Evolutionary conservation across 768 basidiomycete genomes (phyloP), one percentile per base, ranked within the genome.

Genomic region (Mycena vitilis): DNA sequence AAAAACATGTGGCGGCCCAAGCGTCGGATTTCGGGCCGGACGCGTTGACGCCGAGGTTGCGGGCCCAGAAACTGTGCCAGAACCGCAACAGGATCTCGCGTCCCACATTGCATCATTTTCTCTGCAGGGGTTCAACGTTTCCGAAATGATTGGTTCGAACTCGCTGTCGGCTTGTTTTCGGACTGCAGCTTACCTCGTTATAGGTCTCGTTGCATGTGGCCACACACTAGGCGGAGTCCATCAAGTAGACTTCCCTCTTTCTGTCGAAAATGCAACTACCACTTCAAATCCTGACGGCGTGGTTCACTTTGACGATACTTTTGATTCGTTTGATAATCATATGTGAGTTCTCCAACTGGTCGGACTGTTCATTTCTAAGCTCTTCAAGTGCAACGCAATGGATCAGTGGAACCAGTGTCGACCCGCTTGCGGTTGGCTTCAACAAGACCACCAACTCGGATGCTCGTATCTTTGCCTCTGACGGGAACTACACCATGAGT

Each of bases 1-100:
- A 12, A 70, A 70, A 61, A 65, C 61, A 12, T 70, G 68, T 37
- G 68, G 68, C 16, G 68, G 68, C 16, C 68, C 68, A 16, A 70
- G 68, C 54, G 58, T 70, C n/a, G 59, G 63, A 6, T 70, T 60
- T 37, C 63, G 68, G 11, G 58, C 68, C 3, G 68, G 68, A 45
- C 68, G 68, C 2, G 49, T 65, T 25, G 68, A 69, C 40, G 63
- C 68, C 18, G 55, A 57, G 30, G 7, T 7, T 34, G 67, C 57
- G 20, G 67, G 68, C 36, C 68, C 62, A 1, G 48, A 22, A 13
- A 53, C 47, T 9, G 68, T 69, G 16, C 68, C 68, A 12, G 51
- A 70, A 34, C 68, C 64, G 4, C 58, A 65, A 36, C 51, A 65
- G 18, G 52, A 60, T 42, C 38, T 65, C 5, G 64, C 42, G 18